These are phyloP conservation scores for Parmelia sp. DNA, from an alignment of 495 filamentous ascomycete genomes.

Conservation along the genomic window DNA sequence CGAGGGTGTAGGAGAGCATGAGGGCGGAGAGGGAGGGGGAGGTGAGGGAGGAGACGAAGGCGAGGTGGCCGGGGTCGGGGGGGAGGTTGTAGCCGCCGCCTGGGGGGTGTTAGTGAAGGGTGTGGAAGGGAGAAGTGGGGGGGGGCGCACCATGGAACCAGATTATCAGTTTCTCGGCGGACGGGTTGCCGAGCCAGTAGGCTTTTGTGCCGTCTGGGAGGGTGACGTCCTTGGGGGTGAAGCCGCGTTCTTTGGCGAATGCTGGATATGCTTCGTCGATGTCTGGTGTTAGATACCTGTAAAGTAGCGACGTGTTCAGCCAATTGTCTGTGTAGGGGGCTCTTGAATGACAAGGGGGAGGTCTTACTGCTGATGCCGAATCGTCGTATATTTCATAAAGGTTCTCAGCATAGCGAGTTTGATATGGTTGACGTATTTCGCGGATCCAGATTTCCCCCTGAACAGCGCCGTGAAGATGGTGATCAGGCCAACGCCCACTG, in stretches of 20 bases:
- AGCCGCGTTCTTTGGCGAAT: slow-evolving; percentile 39
- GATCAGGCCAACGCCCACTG: slow-evolving; percentile 27
- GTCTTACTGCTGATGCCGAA: slow-evolving; percentile 35
- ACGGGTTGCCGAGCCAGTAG: slow-evolving; percentile 54
- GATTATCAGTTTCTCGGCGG: slow-evolving; percentile 50
- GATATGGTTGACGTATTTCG: slow-evolving; percentile 34
- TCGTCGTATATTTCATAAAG: slow-evolving; percentile 23
- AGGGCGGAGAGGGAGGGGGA: slow-evolving; percentile 44
- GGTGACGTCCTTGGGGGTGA: slow-evolving; percentile 43
- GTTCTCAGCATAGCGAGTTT: slow-evolving; percentile 30
- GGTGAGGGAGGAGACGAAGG: slow-evolving; percentile 42
- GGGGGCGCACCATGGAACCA: slow-evolving; percentile 51
- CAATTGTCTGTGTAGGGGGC: neutral
- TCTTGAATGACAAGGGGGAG: neutral
- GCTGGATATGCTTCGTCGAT: slow-evolving; percentile 43
- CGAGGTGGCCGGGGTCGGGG: slow-evolving; percentile 37
- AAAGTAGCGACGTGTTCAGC: slow-evolving; percentile 10
- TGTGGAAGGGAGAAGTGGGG: slow-evolving; percentile 7
- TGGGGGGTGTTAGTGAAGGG: slow-evolving; percentile 22
- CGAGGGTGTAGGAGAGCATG: slow-evolving; percentile 50
- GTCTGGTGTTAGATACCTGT: slow-evolving; percentile 32
- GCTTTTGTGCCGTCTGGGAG: slow-evolving; percentile 47
- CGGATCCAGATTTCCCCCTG: slow-evolving; percentile 34
- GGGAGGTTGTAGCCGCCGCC: slow-evolving; percentile 55
- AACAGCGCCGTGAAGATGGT: slow-evolving; percentile 35